These are phyloP conservation scores for Raffaelea deltoideospora DNA, from an alignment of 2,329 filamentous ascomycete species.

Conservation along the genomic window DNA sequence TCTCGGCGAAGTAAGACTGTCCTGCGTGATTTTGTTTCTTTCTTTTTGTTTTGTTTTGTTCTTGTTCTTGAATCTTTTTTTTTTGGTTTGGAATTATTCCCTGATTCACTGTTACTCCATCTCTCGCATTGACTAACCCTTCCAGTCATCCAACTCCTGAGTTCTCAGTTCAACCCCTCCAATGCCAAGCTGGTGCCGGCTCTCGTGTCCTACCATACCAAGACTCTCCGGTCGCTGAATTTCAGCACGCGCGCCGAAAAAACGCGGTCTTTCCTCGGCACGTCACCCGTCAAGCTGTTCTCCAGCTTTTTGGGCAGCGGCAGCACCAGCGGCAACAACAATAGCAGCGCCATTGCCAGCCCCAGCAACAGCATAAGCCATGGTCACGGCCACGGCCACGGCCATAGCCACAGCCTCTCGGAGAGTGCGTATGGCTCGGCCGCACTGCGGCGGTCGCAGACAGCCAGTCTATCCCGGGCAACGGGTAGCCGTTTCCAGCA, in stretches of 20 bases:
- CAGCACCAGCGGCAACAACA: slow-evolving; percentile 22
- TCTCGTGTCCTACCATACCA: slow-evolving; percentile 63
- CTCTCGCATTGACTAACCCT: not conserved
- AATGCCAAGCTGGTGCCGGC: slow-evolving; percentile 50
- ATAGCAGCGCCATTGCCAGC: not conserved
- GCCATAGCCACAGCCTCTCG: slow-evolving; percentile 15
- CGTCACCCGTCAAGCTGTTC: slow-evolving; percentile 83
- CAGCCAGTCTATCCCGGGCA: slow-evolving; percentile 1
- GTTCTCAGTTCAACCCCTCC: slow-evolving; percentile 51
- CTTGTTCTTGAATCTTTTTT: not conserved
- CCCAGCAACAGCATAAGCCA: not conserved
- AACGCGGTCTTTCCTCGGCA: slow-evolving; percentile 53
- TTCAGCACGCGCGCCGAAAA: slow-evolving; percentile 48
- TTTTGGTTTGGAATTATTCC: not conserved
- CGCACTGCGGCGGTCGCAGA: slow-evolving; percentile 4
- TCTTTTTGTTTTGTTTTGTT: not conserved
- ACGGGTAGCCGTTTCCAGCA: slow-evolving; percentile 1
- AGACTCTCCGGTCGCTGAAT: slow-evolving; percentile 56
- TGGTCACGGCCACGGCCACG: not conserved
- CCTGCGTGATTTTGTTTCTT: no score
- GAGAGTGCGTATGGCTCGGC: slow-evolving; percentile 12
- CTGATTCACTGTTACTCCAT: not conserved
- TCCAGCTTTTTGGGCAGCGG: slow-evolving; percentile 63
- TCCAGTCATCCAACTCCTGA: slow-evolving; percentile 57
- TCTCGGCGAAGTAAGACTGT: slow-evolving; percentile 50